These are phyloP conservation scores for Talaromyces sp. DNA, from an alignment of 2,329 filamentous ascomycete species.

Conservation along the genomic window DNA sequence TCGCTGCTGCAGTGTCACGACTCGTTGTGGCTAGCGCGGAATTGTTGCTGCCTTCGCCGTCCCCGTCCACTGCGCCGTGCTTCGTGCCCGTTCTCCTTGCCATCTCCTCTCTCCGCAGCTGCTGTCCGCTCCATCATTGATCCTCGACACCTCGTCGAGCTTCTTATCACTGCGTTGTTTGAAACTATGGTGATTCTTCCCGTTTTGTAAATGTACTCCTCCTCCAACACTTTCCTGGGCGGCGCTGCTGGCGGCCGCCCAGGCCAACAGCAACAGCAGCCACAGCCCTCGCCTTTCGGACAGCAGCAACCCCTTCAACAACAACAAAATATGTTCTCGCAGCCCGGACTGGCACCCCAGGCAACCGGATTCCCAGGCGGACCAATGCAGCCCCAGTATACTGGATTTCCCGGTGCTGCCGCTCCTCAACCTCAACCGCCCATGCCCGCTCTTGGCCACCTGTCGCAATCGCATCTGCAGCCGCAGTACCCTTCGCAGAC, in stretches of 20 bases:
- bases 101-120: background rate
- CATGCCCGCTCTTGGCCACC: conserved; percentile 28
- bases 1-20: background rate
- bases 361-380: conserved; percentile 50
- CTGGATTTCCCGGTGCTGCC: conserved; percentile 56
- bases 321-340: conserved; percentile 27
- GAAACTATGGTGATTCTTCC: conserved; percentile 10
- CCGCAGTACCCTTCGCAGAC: conserved; percentile 50
- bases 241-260: conserved; percentile 71
- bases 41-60: background rate
- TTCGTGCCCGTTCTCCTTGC: background rate
- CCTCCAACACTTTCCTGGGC: conserved; percentile 80
- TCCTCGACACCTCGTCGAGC: background rate
- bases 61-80: background rate
- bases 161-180: background rate
- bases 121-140: background rate
- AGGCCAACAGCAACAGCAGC: conserved; percentile 54
- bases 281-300: conserved; percentile 41
- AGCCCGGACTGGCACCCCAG: conserved; percentile 52
- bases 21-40: conserved; percentile 1
- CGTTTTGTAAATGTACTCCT: conserved; percentile 71
- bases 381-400: conserved; percentile 62
- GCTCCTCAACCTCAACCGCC: conserved; percentile 37
- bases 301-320: conserved; percentile 46
- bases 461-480: conserved; percentile 45